Conservation (phyloP, 805 yeast species). For the Grigorovia humatica region DNA sequence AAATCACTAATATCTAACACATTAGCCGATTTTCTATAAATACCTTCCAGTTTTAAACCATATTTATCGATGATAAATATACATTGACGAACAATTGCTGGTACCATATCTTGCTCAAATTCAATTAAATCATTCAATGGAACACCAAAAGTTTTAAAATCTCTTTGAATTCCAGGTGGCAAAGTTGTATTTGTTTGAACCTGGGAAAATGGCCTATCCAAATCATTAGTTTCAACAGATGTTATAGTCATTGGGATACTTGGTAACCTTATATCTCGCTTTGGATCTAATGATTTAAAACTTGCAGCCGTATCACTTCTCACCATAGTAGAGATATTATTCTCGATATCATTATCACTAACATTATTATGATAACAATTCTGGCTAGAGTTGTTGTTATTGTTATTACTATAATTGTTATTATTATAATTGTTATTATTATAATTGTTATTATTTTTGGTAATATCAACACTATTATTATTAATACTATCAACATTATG, state of each 20-base stretch:
- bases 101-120: conserved; percentile 85
- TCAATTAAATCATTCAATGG: conserved; percentile 70
- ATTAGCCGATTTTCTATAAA: conserved; percentile 80
- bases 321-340: neutral
- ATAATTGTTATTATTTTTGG: conserved; percentile 2
- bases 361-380: neutral
- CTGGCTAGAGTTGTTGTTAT: neutral
- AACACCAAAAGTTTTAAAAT: conserved; percentile 62
- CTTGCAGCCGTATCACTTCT: neutral
- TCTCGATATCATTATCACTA: conserved; percentile 2
- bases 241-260: conserved; percentile 20
- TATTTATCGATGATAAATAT: conserved; percentile 74
- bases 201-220: conserved; percentile 26
- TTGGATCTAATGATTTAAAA: conserved; percentile 23
- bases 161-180: conserved; percentile 31
- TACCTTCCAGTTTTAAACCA: conserved; percentile 81
- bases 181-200: conserved; percentile 23
- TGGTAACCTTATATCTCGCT: conserved; percentile 14
- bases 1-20: conserved; percentile 62
- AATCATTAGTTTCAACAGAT: conserved; percentile 12
- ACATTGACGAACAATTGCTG: conserved; percentile 80
- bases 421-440: conserved; percentile 7
- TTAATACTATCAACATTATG: too few relatives aligned
- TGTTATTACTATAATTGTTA: neutral
- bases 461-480: conserved; percentile 5